Conservation (phyloP, 352 stramenopile species). For the Thraustochytrium sp. region DNA sequence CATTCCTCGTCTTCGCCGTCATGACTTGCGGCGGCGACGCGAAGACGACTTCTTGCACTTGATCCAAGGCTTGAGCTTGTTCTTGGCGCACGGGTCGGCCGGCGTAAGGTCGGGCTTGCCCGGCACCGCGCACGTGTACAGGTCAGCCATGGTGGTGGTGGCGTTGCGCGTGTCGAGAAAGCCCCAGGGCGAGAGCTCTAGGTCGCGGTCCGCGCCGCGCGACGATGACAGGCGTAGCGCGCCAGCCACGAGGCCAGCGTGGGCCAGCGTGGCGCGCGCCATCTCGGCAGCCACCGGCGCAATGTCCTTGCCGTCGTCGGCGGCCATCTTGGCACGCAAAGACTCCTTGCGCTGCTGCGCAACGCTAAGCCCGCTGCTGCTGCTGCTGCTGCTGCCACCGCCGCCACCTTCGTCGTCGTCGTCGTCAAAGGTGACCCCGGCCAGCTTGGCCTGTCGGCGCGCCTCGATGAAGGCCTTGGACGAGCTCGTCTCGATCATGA, state of each 20-base stretch:
- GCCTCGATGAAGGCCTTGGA: conserved; percentile 18
- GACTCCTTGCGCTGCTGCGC: conserved; percentile 22
- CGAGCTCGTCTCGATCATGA: conserved; percentile 38
- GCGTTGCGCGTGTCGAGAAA: not conserved
- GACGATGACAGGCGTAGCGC: not conserved
- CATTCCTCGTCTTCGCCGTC: not conserved
- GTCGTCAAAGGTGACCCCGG: not conserved
- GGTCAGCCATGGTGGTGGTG: not conserved
- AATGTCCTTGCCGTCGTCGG: not conserved
- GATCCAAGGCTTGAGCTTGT: conserved; percentile 43
- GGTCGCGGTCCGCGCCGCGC: not conserved
- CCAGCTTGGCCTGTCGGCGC: not conserved
- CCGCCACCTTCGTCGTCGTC: not conserved
- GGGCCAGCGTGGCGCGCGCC: not conserved
- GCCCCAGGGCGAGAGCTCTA: conserved; percentile 13
- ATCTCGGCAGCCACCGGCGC: not conserved
- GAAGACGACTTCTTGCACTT: conserved; percentile 22
- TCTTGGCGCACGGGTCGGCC: conserved; percentile 36
- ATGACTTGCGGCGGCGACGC: not conserved
- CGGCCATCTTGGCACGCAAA: conserved; percentile 27
- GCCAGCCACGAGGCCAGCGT: not conserved
- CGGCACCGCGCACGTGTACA: not conserved
- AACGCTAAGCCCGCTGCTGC: not conserved
- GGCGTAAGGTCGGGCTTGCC: conserved; percentile 1
- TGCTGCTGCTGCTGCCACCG: not conserved